Evolutionary conservation across 495 filamentous ascomycete species (phyloP), one percentile per base, ranked within the genome.

Genomic region (Penicillium silybi): DNA sequence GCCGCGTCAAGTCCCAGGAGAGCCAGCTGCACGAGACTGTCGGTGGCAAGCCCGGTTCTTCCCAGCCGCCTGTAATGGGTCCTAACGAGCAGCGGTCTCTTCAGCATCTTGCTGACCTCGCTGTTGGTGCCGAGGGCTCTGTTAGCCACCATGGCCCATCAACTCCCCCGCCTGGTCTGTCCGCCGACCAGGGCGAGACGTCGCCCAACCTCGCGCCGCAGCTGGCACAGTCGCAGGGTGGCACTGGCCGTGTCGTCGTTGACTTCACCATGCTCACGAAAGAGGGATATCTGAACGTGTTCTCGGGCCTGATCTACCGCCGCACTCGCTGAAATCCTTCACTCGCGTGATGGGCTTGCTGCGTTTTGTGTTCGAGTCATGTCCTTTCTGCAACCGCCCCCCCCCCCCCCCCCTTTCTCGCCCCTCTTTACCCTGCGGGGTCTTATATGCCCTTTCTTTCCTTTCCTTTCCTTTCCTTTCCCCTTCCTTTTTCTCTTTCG

Each of bases 21-120:
- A 66, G 53, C 29, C 68, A 71, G 52, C 59, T 71, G 10, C 70
- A 73, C 10, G 71, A 71, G 23, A 54, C 65, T 27, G 63, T 47
- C 9, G 34, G 63, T n/a, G 55, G 41, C 41, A 54, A 46, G 40
- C 16, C 39, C n/a, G 48, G 46, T 17, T 49, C 64, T n/a, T 54
- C 57, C 1, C 60, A 63, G n/a, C 69, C 67, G 0, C 72, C 73
- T 16, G 59, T 73, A 13, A 65, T 77, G 59, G 74, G 74, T 3
- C 71, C 71, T 16, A 77, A 73, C 42, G 74, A 77, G 50, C 74
- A 77, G 53, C 72, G 74, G 48, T 77, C 74, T 35, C 68, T 87
- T 15, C 83, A 86, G 61, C 82, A 83, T 51, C 73, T 87, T 7
- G 85, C 85, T 2, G 84, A 87, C 55, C 63, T 88, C 15, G 85